Conservation (phyloP, 2,329 filamentous ascomycete genomes). For the Botrytis hyacinthi region DNA sequence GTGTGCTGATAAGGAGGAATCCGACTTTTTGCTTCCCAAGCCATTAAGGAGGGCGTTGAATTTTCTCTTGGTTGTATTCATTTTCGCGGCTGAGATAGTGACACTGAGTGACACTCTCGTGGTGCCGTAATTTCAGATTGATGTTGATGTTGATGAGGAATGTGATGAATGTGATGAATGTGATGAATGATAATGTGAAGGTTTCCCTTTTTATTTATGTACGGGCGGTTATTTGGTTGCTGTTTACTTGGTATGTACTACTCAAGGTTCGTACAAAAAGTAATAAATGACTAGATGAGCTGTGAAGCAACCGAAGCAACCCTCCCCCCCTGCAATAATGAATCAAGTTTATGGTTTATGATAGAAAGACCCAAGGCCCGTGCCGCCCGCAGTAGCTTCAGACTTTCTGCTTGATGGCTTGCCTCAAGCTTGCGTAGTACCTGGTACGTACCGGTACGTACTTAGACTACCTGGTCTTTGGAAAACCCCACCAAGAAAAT, state of each 20-base stretch:
- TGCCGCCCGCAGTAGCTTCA: constrained; percentile 2
- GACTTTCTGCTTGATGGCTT: neutral
- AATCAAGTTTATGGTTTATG: neutral
- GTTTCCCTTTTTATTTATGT: neutral
- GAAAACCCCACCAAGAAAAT: constrained; percentile 17
- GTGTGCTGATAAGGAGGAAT: constrained; percentile 44
- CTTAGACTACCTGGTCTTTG: too few relatives aligned
- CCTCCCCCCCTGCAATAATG: neutral
- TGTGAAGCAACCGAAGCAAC: neutral
- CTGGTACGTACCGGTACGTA: neutral
- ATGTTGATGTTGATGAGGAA: neutral
- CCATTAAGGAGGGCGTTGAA: constrained; percentile 74
- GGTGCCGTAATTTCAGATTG: neutral
- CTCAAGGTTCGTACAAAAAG: neutral
- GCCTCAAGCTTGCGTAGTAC: neutral
- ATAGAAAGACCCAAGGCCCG: neutral
- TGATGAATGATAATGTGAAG: too few relatives aligned
- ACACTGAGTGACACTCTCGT: constrained; percentile 7
- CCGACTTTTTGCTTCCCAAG: constrained; percentile 49
- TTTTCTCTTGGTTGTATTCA: constrained; percentile 80
- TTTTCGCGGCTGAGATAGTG: constrained; percentile 36
- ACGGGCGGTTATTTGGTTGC: neutral
- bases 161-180: neutral
- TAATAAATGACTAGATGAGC: neutral
- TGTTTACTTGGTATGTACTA: too few relatives aligned